Conservation (phyloP, 2,329 filamentous ascomycete genomes). For the Aspergillus oerlinghausenensis region DNA sequence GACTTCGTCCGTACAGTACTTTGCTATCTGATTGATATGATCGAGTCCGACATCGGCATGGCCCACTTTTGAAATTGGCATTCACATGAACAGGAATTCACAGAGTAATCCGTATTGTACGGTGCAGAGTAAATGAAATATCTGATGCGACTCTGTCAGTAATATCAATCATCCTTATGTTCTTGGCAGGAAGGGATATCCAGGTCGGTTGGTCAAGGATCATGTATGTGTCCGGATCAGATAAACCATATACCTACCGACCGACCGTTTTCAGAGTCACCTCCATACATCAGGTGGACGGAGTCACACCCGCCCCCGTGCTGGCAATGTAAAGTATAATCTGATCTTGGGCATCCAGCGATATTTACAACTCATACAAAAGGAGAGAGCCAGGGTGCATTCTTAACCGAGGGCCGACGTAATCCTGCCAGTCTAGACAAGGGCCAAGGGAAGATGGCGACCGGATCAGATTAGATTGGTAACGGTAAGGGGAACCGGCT, state of each 20-base stretch:
- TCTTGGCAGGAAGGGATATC: not conserved
- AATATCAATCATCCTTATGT: not conserved
- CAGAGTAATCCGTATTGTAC: too few species aligned
- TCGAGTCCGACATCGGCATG: slow-evolving; percentile 11
- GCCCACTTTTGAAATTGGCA: not conserved
- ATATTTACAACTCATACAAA: not conserved
- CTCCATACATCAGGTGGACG: not conserved
- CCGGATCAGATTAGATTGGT: slow-evolving; percentile 24
- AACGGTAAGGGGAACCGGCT: slow-evolving; percentile 9
- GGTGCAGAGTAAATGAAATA: not conserved
- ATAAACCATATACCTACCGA: not conserved
- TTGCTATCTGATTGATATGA: slow-evolving; percentile 15
- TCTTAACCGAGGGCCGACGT: slow-evolving; percentile 3
- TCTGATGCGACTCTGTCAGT: not conserved
- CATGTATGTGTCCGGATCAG: not conserved
- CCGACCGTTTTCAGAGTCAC: not conserved
- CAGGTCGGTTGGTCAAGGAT: not conserved
- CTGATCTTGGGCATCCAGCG: not conserved
- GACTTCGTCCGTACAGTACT: not conserved
- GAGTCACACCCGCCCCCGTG: not conserved
- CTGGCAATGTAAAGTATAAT: not conserved
- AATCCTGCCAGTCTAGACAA: not conserved
- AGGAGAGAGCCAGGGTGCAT: not conserved
- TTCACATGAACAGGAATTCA: not conserved
- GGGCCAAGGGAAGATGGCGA: slow-evolving; percentile 2